Percentiles rank a stretch among this genome's conserved stretches.
Conservation (phyloP, 2,329 filamentous ascomycete genomes). For the Tolypocladium amazonense region DNA sequence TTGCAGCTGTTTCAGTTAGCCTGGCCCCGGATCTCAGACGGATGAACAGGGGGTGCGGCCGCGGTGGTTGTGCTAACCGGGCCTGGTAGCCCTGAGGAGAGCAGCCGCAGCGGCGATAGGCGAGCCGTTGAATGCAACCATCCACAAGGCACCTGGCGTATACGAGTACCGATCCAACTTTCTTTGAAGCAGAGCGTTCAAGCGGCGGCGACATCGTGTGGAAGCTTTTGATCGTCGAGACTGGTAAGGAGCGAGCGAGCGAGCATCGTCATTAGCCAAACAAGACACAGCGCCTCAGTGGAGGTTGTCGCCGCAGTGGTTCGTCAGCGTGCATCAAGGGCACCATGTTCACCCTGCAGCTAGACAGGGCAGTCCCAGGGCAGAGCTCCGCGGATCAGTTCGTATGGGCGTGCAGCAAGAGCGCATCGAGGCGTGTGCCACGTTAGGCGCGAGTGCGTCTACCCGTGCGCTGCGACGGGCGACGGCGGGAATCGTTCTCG, state of each 20-base stretch:
- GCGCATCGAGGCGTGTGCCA: background rate
- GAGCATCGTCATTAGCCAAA: background rate
- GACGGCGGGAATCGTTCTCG: background rate
- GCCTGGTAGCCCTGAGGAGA: background rate
- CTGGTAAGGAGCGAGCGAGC: too few species aligned
- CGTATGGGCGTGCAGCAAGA: background rate
- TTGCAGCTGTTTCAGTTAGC: background rate
- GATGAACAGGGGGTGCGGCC: background rate
- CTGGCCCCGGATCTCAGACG: background rate
- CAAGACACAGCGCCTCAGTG: background rate
- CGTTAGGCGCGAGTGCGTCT: too few species aligned
- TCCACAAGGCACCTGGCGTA: background rate
- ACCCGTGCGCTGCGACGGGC: too few species aligned
- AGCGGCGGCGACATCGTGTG: background rate
- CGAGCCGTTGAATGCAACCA: background rate
- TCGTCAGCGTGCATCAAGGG: background rate
- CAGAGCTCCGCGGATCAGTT: background rate
- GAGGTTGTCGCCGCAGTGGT: too few species aligned
- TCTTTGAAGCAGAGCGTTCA: too few species aligned
- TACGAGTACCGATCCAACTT: too few species aligned
- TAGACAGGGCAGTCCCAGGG: background rate
- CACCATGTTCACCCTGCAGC: background rate
- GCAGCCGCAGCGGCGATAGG: too few species aligned
- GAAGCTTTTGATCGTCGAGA: background rate
- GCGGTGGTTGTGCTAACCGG: background rate